Evolutionary conservation across 139 green algal species (phyloP), one percentile per base, ranked within the genome.

Genomic region (Chlorella vulgaris): DNA sequence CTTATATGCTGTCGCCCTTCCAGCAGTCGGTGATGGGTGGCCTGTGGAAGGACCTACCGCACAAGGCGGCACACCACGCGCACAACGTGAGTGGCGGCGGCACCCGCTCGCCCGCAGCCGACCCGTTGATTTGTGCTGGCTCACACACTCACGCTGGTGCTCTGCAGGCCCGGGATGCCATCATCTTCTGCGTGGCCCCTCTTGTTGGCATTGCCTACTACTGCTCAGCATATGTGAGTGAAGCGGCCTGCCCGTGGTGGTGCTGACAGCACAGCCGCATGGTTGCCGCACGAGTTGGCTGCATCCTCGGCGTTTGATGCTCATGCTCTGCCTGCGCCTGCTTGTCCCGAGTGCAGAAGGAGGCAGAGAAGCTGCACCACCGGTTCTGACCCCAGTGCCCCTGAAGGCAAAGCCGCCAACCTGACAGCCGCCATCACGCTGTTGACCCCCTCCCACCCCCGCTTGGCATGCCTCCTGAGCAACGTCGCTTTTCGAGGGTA

Each of bases 1-100:
- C 96, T 1, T 98, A 98, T 87, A 96, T 91, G 31, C 84, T 98
- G 10, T 94, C 87, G 4, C 94, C 94, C 21, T 98, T 96, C 65
- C 85, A 98, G 81, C 89, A 95, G 78, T 92, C 82, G 26, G 84
- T 97, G 7, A 91, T 97, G 81, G 71, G 31, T 5, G 90, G 90
- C 4, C 81, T 95, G 24, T 95, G 88, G 81, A 95, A 93, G 83
- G 88, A 97, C 61, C 38, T 92, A 15, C 86, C 92, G 3, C 61
- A 91, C 75, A 94, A 94, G 74, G 78, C 79, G 50, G 69, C 78
- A 35, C 84, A 88, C 74, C 84, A 88, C 42, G 39, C 62, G 7
- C 18, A 21, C 29, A 85, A 74, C 51, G 84, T 85, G 39, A 74
- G 60, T 28, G 26, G 19, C 89, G 29, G 24, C 69, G 35, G 84